phyloP scores from a whole-genome alignment of 768 basidiomycete genomes.

The Leucogyrophana mollusca region DNA sequence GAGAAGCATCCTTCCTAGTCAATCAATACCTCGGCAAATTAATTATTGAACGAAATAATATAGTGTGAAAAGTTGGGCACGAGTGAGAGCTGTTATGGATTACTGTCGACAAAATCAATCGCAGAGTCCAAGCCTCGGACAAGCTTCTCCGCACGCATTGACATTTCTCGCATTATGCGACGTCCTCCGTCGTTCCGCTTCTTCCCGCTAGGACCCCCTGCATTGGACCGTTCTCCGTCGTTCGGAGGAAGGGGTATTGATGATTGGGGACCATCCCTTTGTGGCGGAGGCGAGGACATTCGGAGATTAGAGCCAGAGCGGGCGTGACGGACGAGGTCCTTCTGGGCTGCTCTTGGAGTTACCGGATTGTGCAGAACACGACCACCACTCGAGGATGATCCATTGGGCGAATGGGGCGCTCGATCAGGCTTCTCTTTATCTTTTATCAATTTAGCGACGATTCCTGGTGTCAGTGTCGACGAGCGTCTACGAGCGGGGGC shows the following conservation, averaged over 20 bases:
- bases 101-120: slow-evolving; percentile 38
- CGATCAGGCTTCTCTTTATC: slow-evolving; percentile 8
- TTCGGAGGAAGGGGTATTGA: no score
- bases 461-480: slow-evolving; percentile 18
- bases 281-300: no score
- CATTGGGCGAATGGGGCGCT: background rate
- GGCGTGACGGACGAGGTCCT: slow-evolving; percentile 15
- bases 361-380: background rate
- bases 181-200: slow-evolving; percentile 21
- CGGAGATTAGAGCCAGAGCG: slow-evolving; percentile 27
- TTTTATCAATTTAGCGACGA: slow-evolving; percentile 1
- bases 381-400: background rate
- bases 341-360: background rate
- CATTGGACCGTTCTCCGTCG: no score
- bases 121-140: slow-evolving; percentile 39
- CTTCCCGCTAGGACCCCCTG: slow-evolving; percentile 18
- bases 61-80: background rate
- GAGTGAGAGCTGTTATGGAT: background rate
- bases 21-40: background rate
- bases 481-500: slow-evolving; percentile 20
- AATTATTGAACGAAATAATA: background rate
- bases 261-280: no score
- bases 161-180: slow-evolving; percentile 30
- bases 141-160: slow-evolving; percentile 33
- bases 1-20: no score